A percentile compares a stretch with the other conserved stretches of the same genome.
Evolutionary conservation across 2,329 filamentous ascomycete species (phyloP).

Genomic region (Dactylellina haptotyla): DNA sequence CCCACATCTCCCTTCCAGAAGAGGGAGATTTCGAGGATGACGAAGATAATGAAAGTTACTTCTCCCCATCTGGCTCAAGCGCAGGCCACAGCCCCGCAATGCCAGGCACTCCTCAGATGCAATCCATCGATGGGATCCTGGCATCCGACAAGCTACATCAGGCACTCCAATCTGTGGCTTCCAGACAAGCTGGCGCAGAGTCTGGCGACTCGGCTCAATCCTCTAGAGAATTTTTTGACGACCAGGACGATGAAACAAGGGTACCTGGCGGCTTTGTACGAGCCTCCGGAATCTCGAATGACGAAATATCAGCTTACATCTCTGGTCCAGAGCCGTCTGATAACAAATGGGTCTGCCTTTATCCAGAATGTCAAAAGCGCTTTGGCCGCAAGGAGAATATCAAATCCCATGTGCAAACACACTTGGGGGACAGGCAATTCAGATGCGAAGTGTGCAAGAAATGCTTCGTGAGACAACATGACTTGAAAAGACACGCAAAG

Average conservation of each 20-base stretch:
- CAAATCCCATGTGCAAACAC: slow-evolving; percentile 97
- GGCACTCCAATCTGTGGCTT: slow-evolving; percentile 33
- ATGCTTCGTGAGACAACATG: slow-evolving; percentile 95
- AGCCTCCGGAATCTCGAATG: slow-evolving; percentile 75
- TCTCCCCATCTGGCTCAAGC: slow-evolving; percentile 53
- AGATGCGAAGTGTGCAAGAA: slow-evolving; percentile 92
- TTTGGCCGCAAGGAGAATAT: slow-evolving; percentile 99
- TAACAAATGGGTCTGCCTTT: slow-evolving; percentile 82
- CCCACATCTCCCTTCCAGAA: slow-evolving; percentile 54
- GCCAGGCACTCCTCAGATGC: slow-evolving; percentile 45
- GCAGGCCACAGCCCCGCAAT: slow-evolving; percentile 42
- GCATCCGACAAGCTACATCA: slow-evolving; percentile 55
- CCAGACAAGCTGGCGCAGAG: slow-evolving; percentile 29
- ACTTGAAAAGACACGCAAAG: slow-evolving; percentile 95
- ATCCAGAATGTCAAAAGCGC: slow-evolving; percentile 80
- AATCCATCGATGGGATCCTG: slow-evolving; percentile 51
- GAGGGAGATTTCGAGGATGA: slow-evolving; percentile 54
- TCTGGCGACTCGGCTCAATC: slow-evolving; percentile 11
- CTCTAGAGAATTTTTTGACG: slow-evolving; percentile 24
- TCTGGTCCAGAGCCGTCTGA: slow-evolving; percentile 76
- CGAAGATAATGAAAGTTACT: slow-evolving; percentile 56
- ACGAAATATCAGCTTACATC: slow-evolving; percentile 82
- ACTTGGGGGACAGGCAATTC: slow-evolving; percentile 94
- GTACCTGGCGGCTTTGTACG: slow-evolving; percentile 45
- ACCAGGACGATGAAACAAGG: slow-evolving; percentile 37